Evolutionary conservation across 2,329 filamentous ascomycete genomes (phyloP).

Genomic region (Coniochaeta sp.): DNA sequence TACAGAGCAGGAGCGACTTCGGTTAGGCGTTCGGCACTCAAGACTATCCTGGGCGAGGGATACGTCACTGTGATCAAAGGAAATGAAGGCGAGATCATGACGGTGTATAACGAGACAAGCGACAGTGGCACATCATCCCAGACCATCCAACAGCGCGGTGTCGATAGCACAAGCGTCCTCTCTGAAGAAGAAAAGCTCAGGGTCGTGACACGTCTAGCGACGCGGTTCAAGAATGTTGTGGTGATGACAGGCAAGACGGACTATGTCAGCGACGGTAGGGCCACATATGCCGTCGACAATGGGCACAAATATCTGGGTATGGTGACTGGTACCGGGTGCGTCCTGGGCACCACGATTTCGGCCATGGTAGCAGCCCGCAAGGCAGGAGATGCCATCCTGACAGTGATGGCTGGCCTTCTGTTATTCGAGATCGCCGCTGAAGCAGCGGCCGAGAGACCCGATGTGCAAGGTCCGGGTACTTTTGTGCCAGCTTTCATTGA

Average conservation of each 20-base stretch:
- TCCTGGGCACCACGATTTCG: conserved; percentile 74
- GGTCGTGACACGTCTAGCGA: conserved; percentile 61
- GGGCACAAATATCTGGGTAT: conserved; percentile 64
- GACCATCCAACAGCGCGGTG: conserved; percentile 63
- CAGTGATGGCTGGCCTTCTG: conserved; percentile 64
- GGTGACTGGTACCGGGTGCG: conserved; percentile 78
- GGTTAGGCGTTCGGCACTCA: conserved; percentile 64
- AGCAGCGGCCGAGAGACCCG: conserved; percentile 50
- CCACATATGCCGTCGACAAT: conserved; percentile 64
- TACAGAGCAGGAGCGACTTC: conserved; percentile 67
- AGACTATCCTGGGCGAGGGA: conserved; percentile 62
- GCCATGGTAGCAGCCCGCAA: conserved; percentile 57
- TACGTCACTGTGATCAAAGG: conserved; percentile 89
- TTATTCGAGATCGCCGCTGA: conserved; percentile 73
- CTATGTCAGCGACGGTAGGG: conserved; percentile 65
- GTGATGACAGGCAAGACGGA: conserved; percentile 79
- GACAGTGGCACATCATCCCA: conserved; percentile 6
- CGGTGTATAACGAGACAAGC: conserved; percentile 42
- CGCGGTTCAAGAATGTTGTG: conserved; percentile 61
- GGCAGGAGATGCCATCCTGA: conserved; percentile 52
- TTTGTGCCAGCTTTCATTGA: conserved; percentile 86
- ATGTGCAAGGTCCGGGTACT: conserved; percentile 71
- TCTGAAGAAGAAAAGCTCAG: conserved; percentile 40
- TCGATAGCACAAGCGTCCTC: conserved; percentile 64
- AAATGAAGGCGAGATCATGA: conserved; percentile 81